A percentile compares a stretch with the other conserved stretches of the same genome.
These are phyloP conservation scores for Metschnikowia anglica DNA, from an alignment of 805 yeast genomes.

Conservation along the genomic window DNA sequence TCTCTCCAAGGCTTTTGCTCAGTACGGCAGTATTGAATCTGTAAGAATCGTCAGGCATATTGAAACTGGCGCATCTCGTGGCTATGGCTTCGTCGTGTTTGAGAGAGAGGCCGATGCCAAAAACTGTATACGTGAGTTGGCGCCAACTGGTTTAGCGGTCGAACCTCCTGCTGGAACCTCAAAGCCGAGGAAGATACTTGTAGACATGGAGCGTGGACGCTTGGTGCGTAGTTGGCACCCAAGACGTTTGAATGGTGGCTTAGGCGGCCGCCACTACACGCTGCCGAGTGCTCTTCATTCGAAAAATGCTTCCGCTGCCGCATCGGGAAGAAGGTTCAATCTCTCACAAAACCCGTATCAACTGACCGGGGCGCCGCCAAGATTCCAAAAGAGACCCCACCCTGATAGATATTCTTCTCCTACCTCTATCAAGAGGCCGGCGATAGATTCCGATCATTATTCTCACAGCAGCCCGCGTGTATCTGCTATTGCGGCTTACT, in stretches of 20 bases:
- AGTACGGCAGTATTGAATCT: slow-evolving; percentile 70
- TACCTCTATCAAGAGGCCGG: slow-evolving; percentile 12
- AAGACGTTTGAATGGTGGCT: slow-evolving; percentile 81
- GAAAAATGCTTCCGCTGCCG: slow-evolving; percentile 38
- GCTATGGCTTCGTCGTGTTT: slow-evolving; percentile 83
- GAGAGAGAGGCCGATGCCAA: slow-evolving; percentile 59
- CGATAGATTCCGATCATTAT: slow-evolving; percentile 8
- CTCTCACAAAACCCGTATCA: slow-evolving; percentile 21
- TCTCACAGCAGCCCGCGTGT: not conserved
- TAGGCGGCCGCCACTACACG: slow-evolving; percentile 80
- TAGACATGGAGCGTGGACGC: slow-evolving; percentile 72
- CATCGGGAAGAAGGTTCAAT: slow-evolving; percentile 26
- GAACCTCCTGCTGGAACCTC: slow-evolving; percentile 31
- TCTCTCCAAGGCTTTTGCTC: slow-evolving; percentile 56
- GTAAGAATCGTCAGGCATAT: slow-evolving; percentile 38
- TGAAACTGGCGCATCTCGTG: slow-evolving; percentile 54
- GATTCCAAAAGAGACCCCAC: slow-evolving; percentile 14
- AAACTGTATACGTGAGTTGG: slow-evolving; percentile 58
- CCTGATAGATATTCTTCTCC: slow-evolving; percentile 14
- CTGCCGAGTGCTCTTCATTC: slow-evolving; percentile 27
- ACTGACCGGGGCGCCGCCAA: slow-evolving; percentile 1
- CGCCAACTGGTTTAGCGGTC: slow-evolving; percentile 39
- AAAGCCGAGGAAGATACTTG: slow-evolving; percentile 54
- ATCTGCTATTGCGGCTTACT: slow-evolving; percentile 1
- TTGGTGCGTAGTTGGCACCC: slow-evolving; percentile 68